Base-by-base conservation (phyloP, 371 early-diverging fungal species). In the Rhizopus sp. region DNA sequence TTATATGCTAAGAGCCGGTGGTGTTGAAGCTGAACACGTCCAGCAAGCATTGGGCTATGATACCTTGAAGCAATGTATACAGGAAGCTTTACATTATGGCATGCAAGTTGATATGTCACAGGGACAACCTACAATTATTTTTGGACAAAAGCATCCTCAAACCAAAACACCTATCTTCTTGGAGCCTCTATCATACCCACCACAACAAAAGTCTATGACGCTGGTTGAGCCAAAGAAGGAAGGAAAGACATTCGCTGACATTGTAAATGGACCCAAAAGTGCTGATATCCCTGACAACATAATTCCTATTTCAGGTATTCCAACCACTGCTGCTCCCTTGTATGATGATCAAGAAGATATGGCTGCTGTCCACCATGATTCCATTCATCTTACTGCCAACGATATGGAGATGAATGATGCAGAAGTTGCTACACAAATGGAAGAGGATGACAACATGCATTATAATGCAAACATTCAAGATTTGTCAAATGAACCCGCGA, bases 1-100 rank as follows among this genome's bases (percentile, higher is more conserved):
- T 12, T 84, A 86, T 53, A 69, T 80, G 51, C 69, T 71, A 4
- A 70, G 73, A 38, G 77, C 77, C 37, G 75, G 73, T 17, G 85
- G 82, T 13, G 60, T 68, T 1, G 53, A 61, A 12, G 72, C 65
- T 0, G 73, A 69, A 7, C 41, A 68, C 51, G 49, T 78, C 0
- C 57, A 66, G 35, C 62, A 64, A n/a, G 48, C 65, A 0, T 53
- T 78, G 0, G 63, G 56, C 1, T 78, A 75, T 53, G 79, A 78
- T 41, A 55, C 60, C 17, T 16, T 64, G 0, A 42, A 65, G n/a
- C 72, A 75, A 9, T 47, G 73, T 0, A 23, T 75, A 4, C 32
- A 63, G 31, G 76, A 75, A 50, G 74, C 66, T 0, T 12, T 54
- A 0, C 29, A 66, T 0, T 78, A 78, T 56, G 76, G 74, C n/a